Percentiles rank a stretch among this genome's conserved stretches.
These are phyloP conservation scores for Eustoma russellianum DNA, from an alignment of 257 asterid species.

Conservation along the genomic window DNA sequence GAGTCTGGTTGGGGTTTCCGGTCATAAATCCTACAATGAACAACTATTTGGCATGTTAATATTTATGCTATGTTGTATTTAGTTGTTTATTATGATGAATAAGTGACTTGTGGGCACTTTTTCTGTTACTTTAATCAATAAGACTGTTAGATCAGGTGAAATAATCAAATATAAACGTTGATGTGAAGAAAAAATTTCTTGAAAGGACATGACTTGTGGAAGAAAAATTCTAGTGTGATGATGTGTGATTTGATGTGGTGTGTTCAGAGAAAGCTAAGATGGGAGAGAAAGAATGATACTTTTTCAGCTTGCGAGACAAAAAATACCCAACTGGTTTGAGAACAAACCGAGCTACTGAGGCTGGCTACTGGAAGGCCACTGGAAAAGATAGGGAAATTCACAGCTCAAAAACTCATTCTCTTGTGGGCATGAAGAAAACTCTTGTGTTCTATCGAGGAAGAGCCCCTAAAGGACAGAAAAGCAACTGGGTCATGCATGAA, in stretches of 20 bases:
- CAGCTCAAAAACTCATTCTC: conserved; percentile 53
- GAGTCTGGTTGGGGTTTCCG: too few species aligned
- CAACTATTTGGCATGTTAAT: too few species aligned
- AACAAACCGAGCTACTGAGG: conserved; percentile 91
- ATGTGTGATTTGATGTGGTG: too few species aligned
- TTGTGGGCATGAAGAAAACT: conserved; percentile 98
- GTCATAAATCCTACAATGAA: too few species aligned
- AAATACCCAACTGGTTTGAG: conserved; percentile 85
- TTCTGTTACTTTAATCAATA: too few species aligned
- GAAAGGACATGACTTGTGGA: too few species aligned
- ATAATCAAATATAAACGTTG: too few species aligned
- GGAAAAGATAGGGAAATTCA: conserved; percentile 84
- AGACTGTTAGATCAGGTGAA: too few species aligned
- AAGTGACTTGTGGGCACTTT: too few species aligned
- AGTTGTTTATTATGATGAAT: too few species aligned
- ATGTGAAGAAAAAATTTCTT: too few species aligned
- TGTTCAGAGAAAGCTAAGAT: conserved; percentile 54
- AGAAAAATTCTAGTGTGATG: too few species aligned
- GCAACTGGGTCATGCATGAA: conserved; percentile 95
- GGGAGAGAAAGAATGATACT: conserved; percentile 97
- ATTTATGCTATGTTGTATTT: not conserved
- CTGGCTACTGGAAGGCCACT: conserved; percentile 96
- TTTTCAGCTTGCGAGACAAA: conserved; percentile 74
- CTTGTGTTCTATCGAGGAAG: conserved; percentile 81
- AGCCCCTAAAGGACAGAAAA: conserved; percentile 84